Conservation (phyloP, 345 rosid species). For the Eucalyptus caleyi region DNA sequence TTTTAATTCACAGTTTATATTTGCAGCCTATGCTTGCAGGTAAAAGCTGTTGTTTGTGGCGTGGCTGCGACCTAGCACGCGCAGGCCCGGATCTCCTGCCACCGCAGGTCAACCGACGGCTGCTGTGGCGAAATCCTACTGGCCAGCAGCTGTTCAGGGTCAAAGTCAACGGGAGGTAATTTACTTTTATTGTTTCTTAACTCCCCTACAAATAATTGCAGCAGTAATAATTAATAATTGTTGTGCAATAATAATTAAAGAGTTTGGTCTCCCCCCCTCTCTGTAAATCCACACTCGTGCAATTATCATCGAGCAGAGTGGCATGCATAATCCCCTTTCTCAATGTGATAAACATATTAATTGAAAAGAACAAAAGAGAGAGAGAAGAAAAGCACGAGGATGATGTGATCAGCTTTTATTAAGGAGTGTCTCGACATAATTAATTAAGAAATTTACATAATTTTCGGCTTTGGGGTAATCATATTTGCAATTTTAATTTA, state of each 20-base stretch:
- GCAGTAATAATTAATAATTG: not conserved
- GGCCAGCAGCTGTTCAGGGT: not conserved
- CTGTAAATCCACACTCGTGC: not conserved
- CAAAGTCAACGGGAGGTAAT: not conserved
- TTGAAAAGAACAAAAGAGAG: not conserved
- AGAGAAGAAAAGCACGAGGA: not conserved
- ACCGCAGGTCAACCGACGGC: not conserved
- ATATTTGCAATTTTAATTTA: not conserved
- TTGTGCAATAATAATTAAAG: not conserved
- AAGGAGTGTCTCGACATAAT: not conserved
- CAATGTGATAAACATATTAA: not conserved
- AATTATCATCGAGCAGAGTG: not conserved
- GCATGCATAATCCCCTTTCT: not conserved
- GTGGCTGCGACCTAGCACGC: not conserved
- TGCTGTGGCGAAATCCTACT: not conserved
- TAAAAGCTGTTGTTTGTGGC: not conserved
- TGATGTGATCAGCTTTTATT: not conserved
- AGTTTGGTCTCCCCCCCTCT: not conserved
- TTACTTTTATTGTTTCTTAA: not conserved
- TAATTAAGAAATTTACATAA: not conserved
- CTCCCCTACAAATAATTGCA: not conserved
- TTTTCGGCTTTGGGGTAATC: fast-evolving
- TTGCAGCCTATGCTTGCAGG: not conserved
- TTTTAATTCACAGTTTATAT: not conserved
- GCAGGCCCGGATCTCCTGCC: not conserved